A percentile compares a stretch with the other conserved stretches of the same genome.
Evolutionary conservation across 306 rosid species (phyloP).

Genomic region (Cucurbita argyrosperma): DNA sequence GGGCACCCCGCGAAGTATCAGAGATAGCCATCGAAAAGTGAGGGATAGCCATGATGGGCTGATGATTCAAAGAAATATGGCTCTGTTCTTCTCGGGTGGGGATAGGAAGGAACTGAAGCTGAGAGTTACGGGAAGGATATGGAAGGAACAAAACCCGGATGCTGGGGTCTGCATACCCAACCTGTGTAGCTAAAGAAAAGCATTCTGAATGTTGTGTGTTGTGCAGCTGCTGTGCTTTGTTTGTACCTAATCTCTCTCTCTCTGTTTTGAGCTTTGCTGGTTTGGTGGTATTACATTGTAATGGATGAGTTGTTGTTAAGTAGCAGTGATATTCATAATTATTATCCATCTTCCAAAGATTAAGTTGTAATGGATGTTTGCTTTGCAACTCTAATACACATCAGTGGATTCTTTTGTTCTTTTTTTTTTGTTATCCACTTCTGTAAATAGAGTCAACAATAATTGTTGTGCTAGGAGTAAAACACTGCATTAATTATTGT

Average conservation of each 20-base stretch:
- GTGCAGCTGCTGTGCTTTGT: slow-evolving; percentile 19
- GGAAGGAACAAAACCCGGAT: slow-evolving; percentile 95
- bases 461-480: too few relatives aligned
- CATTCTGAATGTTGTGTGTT: slow-evolving; percentile 23
- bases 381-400: neutral
- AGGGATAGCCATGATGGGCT: slow-evolving; percentile 98
- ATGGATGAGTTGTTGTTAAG: slow-evolving; percentile 8
- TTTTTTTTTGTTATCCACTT: too few relatives aligned
- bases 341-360: neutral
- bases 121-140: slow-evolving; percentile 91
- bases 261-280: too few relatives aligned
- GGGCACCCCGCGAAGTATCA: slow-evolving; percentile 86
- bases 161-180: slow-evolving; percentile 88
- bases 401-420: neutral
- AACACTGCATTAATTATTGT: too few relatives aligned
- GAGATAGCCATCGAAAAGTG: slow-evolving; percentile 92
- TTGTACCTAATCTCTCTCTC: neutral
- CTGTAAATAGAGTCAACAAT: too few relatives aligned
- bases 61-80: slow-evolving; percentile 91
- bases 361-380: neutral
- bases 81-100: slow-evolving; percentile 92
- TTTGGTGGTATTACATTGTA: neutral
- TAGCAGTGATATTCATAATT: neutral
- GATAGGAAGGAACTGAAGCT: slow-evolving; percentile 97
- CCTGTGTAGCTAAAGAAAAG: slow-evolving; percentile 50